phyloP scores from a whole-genome alignment of 2,329 filamentous ascomycete genomes.

The Calycina marina region DNA sequence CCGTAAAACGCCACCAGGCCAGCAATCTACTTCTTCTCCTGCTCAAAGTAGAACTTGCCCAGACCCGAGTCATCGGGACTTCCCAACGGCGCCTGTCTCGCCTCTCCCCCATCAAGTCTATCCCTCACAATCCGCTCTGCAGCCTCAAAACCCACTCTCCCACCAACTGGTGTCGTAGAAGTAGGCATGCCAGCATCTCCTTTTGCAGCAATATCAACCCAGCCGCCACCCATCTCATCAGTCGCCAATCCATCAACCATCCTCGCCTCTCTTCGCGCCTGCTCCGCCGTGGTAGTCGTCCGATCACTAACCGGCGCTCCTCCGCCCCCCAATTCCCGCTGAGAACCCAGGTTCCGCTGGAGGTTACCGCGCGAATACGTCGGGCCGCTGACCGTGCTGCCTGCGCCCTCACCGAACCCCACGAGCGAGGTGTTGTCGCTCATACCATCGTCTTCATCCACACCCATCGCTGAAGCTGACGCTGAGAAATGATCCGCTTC shows the following conservation, averaged over 20 bases:
- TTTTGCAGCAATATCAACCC: constrained; percentile 45
- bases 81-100: constrained; percentile 24
- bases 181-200: constrained; percentile 16
- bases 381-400: constrained; percentile 69
- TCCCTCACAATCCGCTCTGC: constrained; percentile 52
- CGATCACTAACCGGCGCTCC: constrained; percentile 10
- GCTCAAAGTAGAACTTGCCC: constrained; percentile 49
- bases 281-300: constrained; percentile 22
- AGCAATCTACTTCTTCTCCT: constrained; percentile 24
- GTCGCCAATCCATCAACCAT: constrained; percentile 53
- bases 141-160: constrained; percentile 29
- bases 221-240: constrained; percentile 41
- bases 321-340: constrained; percentile 5
- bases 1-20: too few relatives aligned
- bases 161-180: constrained; percentile 4
- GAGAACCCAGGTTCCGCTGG: constrained; percentile 18
- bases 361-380: constrained; percentile 41
- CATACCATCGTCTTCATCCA: constrained; percentile 38
- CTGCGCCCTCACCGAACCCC: constrained; percentile 84
- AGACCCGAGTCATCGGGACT: constrained; percentile 32
- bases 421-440: constrained; percentile 82
- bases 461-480: constrained; percentile 31
- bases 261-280: constrained; percentile 43
- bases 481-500: constrained; percentile 24
- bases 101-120: constrained; percentile 37